Evolutionary conservation across 2,329 filamentous ascomycete genomes (phyloP).

Genomic region (Truncatella angustata): DNA sequence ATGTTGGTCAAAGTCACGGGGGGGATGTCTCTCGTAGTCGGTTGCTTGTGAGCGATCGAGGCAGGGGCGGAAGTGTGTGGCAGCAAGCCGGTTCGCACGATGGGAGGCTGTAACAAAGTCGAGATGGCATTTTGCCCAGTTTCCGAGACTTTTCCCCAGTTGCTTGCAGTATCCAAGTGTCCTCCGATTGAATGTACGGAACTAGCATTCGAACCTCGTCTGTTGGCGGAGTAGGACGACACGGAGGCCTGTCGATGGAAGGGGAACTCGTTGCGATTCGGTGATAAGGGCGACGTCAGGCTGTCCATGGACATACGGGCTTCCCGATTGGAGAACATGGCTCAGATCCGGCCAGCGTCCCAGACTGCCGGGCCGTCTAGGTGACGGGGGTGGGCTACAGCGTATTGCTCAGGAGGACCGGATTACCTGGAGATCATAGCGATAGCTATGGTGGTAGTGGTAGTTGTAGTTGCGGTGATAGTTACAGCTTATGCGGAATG

Average conservation of each 20-base stretch:
- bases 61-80: conserved; percentile 71
- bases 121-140: conserved; percentile 92
- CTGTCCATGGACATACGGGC: conserved; percentile 67
- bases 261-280: conserved; percentile 53
- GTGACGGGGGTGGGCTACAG: too few relatives aligned
- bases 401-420: conserved; percentile 27
- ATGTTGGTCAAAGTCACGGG: conserved; percentile 91
- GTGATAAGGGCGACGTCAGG: conserved; percentile 53
- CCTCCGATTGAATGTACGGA: conserved; percentile 86
- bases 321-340: conserved; percentile 59
- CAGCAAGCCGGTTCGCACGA: conserved; percentile 81
- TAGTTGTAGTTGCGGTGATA: too few relatives aligned
- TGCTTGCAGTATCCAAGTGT: conserved; percentile 66
- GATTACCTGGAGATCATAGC: conserved; percentile 52
- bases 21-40: conserved; percentile 85
- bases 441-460: too few relatives aligned
- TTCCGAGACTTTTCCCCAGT: conserved; percentile 61
- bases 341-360: conserved; percentile 18
- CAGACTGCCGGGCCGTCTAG: conserved; percentile 1
- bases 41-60: conserved; percentile 75
- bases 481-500: too few relatives aligned
- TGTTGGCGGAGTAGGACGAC: conserved; percentile 46
- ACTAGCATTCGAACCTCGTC: conserved; percentile 82
- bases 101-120: conserved; percentile 86
- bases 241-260: conserved; percentile 54